Evolutionary conservation across 2,329 filamentous ascomycete genomes (phyloP).

Genomic region (Emmonsia crescens): DNA sequence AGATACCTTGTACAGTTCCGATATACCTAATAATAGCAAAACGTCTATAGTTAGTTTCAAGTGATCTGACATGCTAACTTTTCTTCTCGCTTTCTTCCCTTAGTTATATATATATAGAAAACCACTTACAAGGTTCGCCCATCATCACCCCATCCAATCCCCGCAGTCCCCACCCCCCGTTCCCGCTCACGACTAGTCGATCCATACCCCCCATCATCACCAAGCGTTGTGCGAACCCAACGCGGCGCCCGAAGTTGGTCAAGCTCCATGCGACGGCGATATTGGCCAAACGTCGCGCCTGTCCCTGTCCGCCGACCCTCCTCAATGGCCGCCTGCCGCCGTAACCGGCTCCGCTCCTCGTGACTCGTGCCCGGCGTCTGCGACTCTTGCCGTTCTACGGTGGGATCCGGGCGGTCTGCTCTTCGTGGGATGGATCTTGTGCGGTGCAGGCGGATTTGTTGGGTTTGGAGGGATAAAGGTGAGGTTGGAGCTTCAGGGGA

Average conservation of each 20-base stretch:
- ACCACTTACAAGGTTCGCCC: conserved; percentile 39
- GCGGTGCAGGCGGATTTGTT: conserved; percentile 21
- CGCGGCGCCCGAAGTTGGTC: conserved; percentile 27
- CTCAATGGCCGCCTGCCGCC: conserved; percentile 27
- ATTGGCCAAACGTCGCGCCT: conserved; percentile 23
- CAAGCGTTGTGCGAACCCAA: conserved; percentile 28
- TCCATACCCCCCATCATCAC: conserved; percentile 25
- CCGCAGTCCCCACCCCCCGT: conserved; percentile 33
- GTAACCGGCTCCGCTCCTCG: conserved; percentile 30
- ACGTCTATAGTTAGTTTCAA: conserved; percentile 8
- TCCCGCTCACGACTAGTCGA: conserved; percentile 26
- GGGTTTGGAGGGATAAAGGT: conserved; percentile 6
- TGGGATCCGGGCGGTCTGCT: conserved; percentile 19
- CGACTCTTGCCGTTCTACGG: conserved; percentile 18
- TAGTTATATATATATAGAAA: not conserved
- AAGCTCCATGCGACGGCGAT: conserved; percentile 24
- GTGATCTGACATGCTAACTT: no score
- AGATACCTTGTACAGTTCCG: conserved; percentile 39
- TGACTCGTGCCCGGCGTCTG: conserved; percentile 30
- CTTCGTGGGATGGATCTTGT: conserved; percentile 28
- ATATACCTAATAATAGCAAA: conserved; percentile 30
- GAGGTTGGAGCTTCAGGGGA: conserved; percentile 1
- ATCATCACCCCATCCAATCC: conserved; percentile 38
- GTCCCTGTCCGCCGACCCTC: conserved; percentile 21
- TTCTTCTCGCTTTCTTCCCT: no score